phyloP scores from a whole-genome alignment of 129 eudicot genomes.

The Daucus carota region DNA sequence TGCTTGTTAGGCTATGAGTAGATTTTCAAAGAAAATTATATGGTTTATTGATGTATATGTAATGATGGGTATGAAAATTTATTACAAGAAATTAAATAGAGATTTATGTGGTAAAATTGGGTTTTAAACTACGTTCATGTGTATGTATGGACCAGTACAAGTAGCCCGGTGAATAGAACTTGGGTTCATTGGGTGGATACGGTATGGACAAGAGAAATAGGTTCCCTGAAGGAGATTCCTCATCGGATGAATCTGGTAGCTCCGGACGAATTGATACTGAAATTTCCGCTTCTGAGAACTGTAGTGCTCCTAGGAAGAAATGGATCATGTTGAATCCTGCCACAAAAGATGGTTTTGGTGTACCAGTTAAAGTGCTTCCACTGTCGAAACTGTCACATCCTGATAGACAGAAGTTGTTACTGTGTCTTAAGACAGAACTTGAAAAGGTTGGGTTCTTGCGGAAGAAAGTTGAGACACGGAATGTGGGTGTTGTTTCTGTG shows the following conservation, averaged over 20 bases:
- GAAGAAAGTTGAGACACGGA: slow-evolving; percentile 33
- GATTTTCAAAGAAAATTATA: too few species aligned
- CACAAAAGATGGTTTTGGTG: slow-evolving; percentile 46
- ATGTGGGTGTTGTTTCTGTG: slow-evolving; percentile 27
- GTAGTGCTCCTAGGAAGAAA: slow-evolving; percentile 37
- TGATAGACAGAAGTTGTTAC: slow-evolving; percentile 35
- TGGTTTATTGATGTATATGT: too few species aligned
- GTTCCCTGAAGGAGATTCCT: slow-evolving; percentile 48
- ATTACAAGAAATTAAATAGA: background rate
- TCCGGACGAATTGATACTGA: slow-evolving; percentile 42
- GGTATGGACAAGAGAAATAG: slow-evolving; percentile 47
- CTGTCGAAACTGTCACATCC: slow-evolving; percentile 38
- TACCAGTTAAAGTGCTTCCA: slow-evolving; percentile 43
- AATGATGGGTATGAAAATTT: too few species aligned
- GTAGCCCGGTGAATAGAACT: background rate
- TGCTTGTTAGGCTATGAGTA: too few species aligned
- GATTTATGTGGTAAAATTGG: background rate
- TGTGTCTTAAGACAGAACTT: slow-evolving; percentile 52
- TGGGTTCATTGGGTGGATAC: background rate
- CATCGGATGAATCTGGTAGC: slow-evolving; percentile 61
- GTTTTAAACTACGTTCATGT: background rate
- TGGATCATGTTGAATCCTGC: slow-evolving; percentile 50
- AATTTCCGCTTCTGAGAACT: slow-evolving; percentile 29
- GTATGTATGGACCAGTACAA: slow-evolving; percentile 3
- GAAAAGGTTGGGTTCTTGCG: slow-evolving; percentile 40